phyloP scores from a whole-genome alignment of 345 rosid genomes.

The Eucalyptus sideroxylon region DNA sequence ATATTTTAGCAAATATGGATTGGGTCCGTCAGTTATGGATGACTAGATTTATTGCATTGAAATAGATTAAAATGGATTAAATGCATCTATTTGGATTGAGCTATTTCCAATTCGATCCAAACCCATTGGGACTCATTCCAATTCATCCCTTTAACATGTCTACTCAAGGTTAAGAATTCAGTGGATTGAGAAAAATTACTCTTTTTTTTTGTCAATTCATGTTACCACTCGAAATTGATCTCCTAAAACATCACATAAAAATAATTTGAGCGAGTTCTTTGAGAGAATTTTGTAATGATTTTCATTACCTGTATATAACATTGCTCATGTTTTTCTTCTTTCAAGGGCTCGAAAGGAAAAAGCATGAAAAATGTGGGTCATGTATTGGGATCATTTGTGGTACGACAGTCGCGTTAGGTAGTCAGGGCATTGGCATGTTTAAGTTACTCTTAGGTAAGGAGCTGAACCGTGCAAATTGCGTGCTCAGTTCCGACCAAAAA shows the following conservation, averaged over 20 bases:
- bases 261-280: neutral
- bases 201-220: neutral
- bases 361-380: neutral
- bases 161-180: neutral
- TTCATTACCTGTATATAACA: neutral
- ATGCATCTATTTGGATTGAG: neutral
- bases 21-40: neutral
- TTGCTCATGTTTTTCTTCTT: neutral
- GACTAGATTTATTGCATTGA: no score
- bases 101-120: neutral
- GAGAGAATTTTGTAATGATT: neutral
- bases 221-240: neutral
- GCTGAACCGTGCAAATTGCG: neutral
- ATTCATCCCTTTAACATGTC: neutral
- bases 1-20: no score
- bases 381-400: neutral
- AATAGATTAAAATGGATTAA: no score
- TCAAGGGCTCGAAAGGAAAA: neutral
- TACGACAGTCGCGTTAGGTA: neutral
- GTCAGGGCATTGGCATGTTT: neutral
- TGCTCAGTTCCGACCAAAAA: neutral
- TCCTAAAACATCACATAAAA: neutral
- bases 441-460: neutral
- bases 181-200: fast-evolving
- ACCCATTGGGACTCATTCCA: neutral